Evolutionary conservation across 2,329 filamentous ascomycete genomes (phyloP).

Genomic region (Alternaria postmessia): DNA sequence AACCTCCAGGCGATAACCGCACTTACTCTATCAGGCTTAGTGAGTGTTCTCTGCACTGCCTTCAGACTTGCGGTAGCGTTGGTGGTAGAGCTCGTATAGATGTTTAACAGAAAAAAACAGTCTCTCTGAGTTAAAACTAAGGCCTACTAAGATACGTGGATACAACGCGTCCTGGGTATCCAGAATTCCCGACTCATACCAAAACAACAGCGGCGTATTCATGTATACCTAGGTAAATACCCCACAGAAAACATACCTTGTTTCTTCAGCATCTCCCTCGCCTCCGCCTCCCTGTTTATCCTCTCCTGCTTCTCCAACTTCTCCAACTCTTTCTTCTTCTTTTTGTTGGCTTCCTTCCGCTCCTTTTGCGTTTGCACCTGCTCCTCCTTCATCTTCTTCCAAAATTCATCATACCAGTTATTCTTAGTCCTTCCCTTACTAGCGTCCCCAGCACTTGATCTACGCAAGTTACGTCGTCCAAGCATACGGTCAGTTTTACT

Average conservation of each 20-base stretch:
- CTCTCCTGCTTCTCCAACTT: neutral
- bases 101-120: neutral
- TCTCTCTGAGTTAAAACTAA: neutral
- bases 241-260: neutral
- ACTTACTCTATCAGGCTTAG: too few species aligned
- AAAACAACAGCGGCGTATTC: neutral
- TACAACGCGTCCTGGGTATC: neutral
- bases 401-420: neutral
- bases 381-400: slow-evolving; percentile 6
- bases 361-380: neutral
- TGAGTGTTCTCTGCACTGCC: too few species aligned
- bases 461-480: neutral
- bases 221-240: neutral
- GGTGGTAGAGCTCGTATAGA: neutral
- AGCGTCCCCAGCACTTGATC: neutral
- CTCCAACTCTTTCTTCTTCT: neutral
- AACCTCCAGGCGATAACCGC: too few species aligned
- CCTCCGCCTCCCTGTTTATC: neutral
- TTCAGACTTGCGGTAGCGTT: neutral
- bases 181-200: neutral
- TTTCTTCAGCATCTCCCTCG: neutral
- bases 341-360: neutral
- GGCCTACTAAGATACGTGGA: neutral
- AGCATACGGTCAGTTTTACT: neutral
- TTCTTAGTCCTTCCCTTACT: neutral